Conservation (phyloP, 2,329 filamentous ascomycete species). For the Graphilbum fragrans region DNA sequence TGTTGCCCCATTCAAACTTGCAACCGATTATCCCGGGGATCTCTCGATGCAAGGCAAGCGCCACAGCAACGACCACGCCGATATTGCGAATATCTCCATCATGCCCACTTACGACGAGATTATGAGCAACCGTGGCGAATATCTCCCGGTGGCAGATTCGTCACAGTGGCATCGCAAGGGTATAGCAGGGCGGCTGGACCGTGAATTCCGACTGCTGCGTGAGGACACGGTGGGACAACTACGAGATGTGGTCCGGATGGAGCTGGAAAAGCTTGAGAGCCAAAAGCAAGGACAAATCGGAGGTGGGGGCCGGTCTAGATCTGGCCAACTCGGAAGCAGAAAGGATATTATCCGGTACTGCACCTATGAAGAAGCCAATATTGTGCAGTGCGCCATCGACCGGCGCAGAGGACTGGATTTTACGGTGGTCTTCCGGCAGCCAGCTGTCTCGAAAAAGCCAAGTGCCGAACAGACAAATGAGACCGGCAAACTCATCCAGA, state of each 20-base stretch:
- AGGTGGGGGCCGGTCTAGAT: too few relatives aligned
- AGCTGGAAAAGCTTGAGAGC: constrained; percentile 14
- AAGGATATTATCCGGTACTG: constrained; percentile 17
- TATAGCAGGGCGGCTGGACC: constrained; percentile 45
- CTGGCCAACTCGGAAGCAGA: background rate
- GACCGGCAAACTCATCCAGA: too few relatives aligned
- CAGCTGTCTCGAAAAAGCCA: constrained; percentile 14
- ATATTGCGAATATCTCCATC: constrained; percentile 50
- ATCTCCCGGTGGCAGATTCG: background rate
- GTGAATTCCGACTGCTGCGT: constrained; percentile 58
- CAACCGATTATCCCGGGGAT: background rate
- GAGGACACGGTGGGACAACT: constrained; percentile 61
- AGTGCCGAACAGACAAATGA: too few relatives aligned
- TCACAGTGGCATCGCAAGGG: constrained; percentile 21
- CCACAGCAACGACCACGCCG: constrained; percentile 59
- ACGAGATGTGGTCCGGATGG: constrained; percentile 29
- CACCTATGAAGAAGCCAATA: constrained; percentile 21
- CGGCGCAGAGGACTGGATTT: constrained; percentile 28
- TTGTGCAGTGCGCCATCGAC: constrained; percentile 22
- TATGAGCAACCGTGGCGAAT: background rate
- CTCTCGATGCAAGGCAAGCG: constrained; percentile 37
- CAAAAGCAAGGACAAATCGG: constrained; percentile 23
- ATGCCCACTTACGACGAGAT: constrained; percentile 52
- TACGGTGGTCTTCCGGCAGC: constrained; percentile 32
- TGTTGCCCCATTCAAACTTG: background rate